Conservation (phyloP, 371 early-diverging fungal species). For the Sanchytrium tribonematis region DNA sequence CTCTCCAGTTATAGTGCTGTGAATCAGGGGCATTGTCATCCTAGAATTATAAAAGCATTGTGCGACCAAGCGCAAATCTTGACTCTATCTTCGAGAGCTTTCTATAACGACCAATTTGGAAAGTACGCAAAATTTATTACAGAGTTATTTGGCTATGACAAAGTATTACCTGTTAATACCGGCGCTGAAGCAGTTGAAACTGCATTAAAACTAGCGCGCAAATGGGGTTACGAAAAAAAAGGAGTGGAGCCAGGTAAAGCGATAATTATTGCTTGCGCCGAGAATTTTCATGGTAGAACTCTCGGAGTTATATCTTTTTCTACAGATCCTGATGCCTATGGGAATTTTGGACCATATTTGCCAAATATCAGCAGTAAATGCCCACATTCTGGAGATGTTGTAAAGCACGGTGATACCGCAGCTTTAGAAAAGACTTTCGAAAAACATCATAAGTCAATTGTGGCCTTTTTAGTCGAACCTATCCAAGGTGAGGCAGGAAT, state of each 20-base stretch:
- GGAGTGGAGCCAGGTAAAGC: conserved; percentile 51
- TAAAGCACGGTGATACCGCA: conserved; percentile 55
- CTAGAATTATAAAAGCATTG: conserved; percentile 68
- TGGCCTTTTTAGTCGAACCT: conserved; percentile 78
- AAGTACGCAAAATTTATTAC: conserved; percentile 64
- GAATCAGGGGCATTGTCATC: conserved; percentile 92
- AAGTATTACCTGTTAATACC: conserved; percentile 92
- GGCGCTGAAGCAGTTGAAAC: conserved; percentile 96
- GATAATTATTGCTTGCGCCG: conserved; percentile 45
- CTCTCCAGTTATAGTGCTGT: conserved; percentile 83
- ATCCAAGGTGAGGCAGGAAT: conserved; percentile 66
- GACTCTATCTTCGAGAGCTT: conserved; percentile 70
- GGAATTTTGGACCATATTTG: conserved; percentile 67
- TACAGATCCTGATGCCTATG: conserved; percentile 58
- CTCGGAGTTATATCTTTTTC: conserved; percentile 76
- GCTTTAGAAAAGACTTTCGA: conserved; percentile 61
- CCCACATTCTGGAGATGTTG: conserved; percentile 28
- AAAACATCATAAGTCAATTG: conserved; percentile 43
- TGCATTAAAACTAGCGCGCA: conserved; percentile 84
- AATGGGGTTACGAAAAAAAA: conserved; percentile 83
- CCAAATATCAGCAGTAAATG: conserved; percentile 54
- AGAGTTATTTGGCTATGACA: conserved; percentile 69
- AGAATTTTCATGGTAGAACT: conserved; percentile 96
- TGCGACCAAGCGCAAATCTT: conserved; percentile 57
- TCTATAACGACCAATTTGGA: conserved; percentile 77